Conservation (phyloP, 1,284 basidiomycete genomes). For the Cryptococcus hybrid region DNA sequence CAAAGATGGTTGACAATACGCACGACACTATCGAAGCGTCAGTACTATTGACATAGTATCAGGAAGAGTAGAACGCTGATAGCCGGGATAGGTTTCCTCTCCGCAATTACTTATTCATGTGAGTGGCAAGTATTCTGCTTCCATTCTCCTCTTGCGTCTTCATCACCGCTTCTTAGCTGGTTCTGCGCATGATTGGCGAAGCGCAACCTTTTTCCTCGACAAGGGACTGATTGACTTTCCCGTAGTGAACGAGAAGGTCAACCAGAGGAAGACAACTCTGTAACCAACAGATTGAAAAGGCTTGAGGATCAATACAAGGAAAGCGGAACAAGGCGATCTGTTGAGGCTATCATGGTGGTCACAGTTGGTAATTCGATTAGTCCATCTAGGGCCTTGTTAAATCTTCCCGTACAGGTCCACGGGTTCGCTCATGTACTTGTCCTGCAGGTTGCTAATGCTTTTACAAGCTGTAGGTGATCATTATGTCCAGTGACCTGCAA, state of each 20-base stretch:
- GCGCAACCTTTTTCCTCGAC: too few species aligned
- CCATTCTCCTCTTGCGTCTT: too few species aligned
- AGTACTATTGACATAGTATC: too few species aligned
- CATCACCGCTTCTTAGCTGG: too few species aligned
- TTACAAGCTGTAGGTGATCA: constrained; percentile 83
- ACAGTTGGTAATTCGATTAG: constrained; percentile 55
- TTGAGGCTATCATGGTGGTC: constrained; percentile 95
- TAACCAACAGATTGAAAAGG: constrained; percentile 80
- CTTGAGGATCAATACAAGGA: constrained; percentile 96
- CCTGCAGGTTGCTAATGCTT: constrained; percentile 97
- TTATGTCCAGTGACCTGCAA: neutral
- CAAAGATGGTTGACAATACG: too few species aligned
- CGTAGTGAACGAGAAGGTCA: constrained; percentile 64
- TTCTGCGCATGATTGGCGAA: too few species aligned
- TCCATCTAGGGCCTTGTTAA: neutral
- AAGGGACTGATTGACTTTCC: neutral
- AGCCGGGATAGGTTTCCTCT: constrained; percentile 3
- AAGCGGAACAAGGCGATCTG: constrained; percentile 88
- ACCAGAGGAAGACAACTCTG: constrained; percentile 94
- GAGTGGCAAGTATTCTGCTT: neutral
- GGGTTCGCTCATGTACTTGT: constrained; percentile 95
- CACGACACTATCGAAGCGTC: neutral
- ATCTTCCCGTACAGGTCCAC: constrained; percentile 58
- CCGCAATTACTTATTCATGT: constrained; percentile 8
- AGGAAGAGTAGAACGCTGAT: too few species aligned